Conservation (phyloP, 805 yeast species). For the Brettanomyces nanus region DNA sequence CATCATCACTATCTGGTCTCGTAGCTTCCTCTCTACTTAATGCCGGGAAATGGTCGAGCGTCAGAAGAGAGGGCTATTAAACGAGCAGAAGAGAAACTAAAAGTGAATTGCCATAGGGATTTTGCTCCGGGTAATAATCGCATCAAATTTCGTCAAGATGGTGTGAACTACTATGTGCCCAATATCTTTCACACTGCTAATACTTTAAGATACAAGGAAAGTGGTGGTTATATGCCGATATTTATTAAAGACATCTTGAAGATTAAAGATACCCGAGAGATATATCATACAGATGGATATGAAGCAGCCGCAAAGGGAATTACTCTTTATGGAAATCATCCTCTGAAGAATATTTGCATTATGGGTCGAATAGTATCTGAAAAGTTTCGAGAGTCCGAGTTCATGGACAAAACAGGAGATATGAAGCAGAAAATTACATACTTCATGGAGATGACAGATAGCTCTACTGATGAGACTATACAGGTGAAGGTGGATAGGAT, state of each 20-base stretch:
- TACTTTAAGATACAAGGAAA: slow-evolving; percentile 14
- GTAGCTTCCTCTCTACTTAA: no score
- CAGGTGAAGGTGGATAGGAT: slow-evolving; percentile 19
- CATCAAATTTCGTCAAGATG: slow-evolving; percentile 18
- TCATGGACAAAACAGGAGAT: background rate
- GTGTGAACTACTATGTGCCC: slow-evolving; percentile 27
- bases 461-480: slow-evolving; percentile 19
- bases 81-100: slow-evolving; percentile 3
- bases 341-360: slow-evolving; percentile 28
- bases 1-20: no score
- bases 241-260: slow-evolving; percentile 23
- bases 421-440: slow-evolving; percentile 4
- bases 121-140: slow-evolving; percentile 16
- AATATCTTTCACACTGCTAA: slow-evolving; percentile 27
- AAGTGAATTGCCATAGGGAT: slow-evolving; percentile 7
- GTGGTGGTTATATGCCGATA: slow-evolving; percentile 22
- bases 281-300: slow-evolving; percentile 23
- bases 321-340: slow-evolving; percentile 34
- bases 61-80: no score
- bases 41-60: no score
- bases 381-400: slow-evolving; percentile 14
- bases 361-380: slow-evolving; percentile 31
- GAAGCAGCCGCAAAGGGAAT: slow-evolving; percentile 6
- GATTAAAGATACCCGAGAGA: slow-evolving; percentile 11
- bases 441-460: slow-evolving; percentile 25